These are phyloP conservation scores for Solanum chiquidenum DNA, from an alignment of 257 asterid genomes.

Conservation along the genomic window DNA sequence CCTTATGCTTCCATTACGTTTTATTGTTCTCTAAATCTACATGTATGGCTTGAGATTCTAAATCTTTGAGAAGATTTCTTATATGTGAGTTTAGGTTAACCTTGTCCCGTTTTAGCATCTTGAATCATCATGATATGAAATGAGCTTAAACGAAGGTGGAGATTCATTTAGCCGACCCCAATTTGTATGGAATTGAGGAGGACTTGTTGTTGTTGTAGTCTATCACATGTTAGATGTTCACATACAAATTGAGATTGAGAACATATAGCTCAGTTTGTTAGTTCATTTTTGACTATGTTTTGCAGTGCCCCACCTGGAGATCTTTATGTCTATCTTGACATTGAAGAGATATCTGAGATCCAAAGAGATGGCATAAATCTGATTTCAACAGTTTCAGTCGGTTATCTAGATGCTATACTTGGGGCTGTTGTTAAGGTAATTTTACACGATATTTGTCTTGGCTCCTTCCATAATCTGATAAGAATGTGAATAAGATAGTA, in stretches of 20 bases:
- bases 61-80: background rate
- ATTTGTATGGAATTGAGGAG: background rate
- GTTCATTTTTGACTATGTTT: background rate
- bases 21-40: background rate
- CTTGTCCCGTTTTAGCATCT: background rate
- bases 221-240: background rate
- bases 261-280: background rate
- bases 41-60: background rate
- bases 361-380: slow-evolving; percentile 97
- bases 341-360: slow-evolving; percentile 84
- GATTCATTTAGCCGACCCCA: background rate
- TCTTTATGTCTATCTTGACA: slow-evolving; percentile 91
- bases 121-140: background rate
- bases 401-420: slow-evolving; percentile 89
- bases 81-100: background rate
- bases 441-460: background rate
- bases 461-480: background rate
- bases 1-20: background rate
- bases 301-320: slow-evolving; percentile 85
- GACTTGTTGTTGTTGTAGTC: background rate
- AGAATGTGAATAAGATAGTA: background rate
- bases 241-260: background rate
- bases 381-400: slow-evolving; percentile 56
- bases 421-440: slow-evolving; percentile 69
- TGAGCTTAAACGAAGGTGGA: background rate